These are phyloP conservation scores for Cordyceps cateniannulata DNA, from an alignment of 2,329 filamentous ascomycete genomes.

Conservation along the genomic window DNA sequence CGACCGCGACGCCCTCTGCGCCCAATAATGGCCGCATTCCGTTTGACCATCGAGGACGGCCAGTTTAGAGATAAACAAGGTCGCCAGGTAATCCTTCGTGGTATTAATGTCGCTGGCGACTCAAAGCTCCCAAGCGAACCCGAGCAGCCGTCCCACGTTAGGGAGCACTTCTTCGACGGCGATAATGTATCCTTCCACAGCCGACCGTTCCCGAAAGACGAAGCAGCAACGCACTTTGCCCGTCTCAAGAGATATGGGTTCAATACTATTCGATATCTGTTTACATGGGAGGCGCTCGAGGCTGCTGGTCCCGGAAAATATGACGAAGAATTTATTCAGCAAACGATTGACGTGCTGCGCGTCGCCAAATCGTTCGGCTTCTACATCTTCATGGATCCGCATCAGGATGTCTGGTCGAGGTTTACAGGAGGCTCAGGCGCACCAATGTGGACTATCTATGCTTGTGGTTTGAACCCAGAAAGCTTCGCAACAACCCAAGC, in stretches of 20 bases:
- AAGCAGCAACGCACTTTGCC: constrained; percentile 81
- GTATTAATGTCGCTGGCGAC: constrained; percentile 90
- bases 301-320: constrained; percentile 84
- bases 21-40: constrained; percentile 60
- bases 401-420: constrained; percentile 97
- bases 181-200: constrained; percentile 86
- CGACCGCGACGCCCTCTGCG: background rate
- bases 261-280: constrained; percentile 93
- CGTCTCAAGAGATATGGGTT: constrained; percentile 84
- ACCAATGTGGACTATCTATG: constrained; percentile 96
- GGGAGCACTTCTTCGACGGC: constrained; percentile 80
- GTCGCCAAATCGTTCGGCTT: constrained; percentile 87
- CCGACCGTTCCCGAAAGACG: constrained; percentile 74
- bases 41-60: constrained; percentile 76
- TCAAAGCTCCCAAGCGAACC: constrained; percentile 82
- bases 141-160: constrained; percentile 71
- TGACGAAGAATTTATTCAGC: constrained; percentile 87
- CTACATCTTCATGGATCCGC: constrained; percentile 97
- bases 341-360: constrained; percentile 79
- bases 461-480: constrained; percentile 81
- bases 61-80: constrained; percentile 76
- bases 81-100: constrained; percentile 80
- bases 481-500: constrained; percentile 83
- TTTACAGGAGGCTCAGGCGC: constrained; percentile 92
- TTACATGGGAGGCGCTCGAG: constrained; percentile 99